Conservation (phyloP, 306 rosid species). For the Lupinus albus region DNA sequence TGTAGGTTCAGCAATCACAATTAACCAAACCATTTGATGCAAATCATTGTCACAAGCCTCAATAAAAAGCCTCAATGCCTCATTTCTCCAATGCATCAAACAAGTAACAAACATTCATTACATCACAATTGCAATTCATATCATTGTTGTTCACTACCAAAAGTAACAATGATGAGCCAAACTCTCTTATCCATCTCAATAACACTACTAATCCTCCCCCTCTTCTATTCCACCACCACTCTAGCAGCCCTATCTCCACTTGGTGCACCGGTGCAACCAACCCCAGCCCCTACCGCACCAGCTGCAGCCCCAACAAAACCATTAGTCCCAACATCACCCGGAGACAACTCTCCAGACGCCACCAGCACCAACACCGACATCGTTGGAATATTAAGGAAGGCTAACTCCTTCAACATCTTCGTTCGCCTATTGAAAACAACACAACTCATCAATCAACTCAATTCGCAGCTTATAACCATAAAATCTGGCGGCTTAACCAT, state of each 20-base stretch:
- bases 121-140: not conserved
- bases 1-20: conserved; percentile 35
- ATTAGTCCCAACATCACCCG: conserved; percentile 32
- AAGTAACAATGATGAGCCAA: conserved; percentile 34
- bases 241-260: conserved; percentile 47
- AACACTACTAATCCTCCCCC: conserved; percentile 13
- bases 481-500: conserved; percentile 60
- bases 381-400: conserved; percentile 49
- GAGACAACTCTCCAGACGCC: conserved; percentile 6
- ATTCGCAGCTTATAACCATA: conserved; percentile 52
- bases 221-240: conserved; percentile 30
- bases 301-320: conserved; percentile 36
- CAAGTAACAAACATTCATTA: conserved; percentile 12
- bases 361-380: conserved; percentile 33
- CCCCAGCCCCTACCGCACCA: conserved; percentile 30
- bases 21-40: conserved; percentile 39
- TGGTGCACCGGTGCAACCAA: conserved; percentile 45
- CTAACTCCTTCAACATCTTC: conserved; percentile 50
- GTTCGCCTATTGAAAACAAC: conserved; percentile 66
- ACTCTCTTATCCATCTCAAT: conserved; percentile 36
- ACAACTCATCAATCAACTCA: conserved; percentile 56
- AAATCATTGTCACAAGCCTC: conserved; percentile 24
- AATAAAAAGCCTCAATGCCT: conserved; percentile 28
- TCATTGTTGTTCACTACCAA: not conserved
- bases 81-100: conserved; percentile 34